Conservation (phyloP, 2,329 filamentous ascomycete genomes). For the Dothideomycetes sp. region DNA sequence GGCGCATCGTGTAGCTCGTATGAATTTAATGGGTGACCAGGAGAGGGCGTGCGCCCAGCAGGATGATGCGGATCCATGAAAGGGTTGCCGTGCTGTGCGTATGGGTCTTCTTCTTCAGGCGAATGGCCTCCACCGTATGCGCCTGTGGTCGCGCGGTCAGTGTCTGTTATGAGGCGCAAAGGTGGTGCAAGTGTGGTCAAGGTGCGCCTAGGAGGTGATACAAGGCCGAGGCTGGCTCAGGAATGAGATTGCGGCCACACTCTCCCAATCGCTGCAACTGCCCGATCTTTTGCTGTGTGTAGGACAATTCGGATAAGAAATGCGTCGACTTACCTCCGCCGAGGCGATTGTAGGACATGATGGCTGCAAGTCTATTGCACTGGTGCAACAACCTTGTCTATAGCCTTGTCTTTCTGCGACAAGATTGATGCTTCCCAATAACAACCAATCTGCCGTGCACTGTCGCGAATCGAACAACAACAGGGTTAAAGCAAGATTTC, state of each 20-base stretch:
- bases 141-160: constrained; percentile 3
- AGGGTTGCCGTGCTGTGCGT: constrained; percentile 15
- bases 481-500: background rate
- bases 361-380: background rate
- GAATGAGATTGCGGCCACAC: background rate
- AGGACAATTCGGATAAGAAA: constrained; percentile 16
- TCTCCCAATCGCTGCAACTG: background rate
- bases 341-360: constrained; percentile 65
- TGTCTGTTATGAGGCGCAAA: too few species aligned
- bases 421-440: background rate
- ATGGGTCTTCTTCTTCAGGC: constrained; percentile 15
- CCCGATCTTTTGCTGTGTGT: background rate
- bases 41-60: constrained; percentile 59
- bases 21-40: constrained; percentile 60
- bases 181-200: too few species aligned
- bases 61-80: constrained; percentile 41
- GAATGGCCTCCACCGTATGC: constrained; percentile 12
- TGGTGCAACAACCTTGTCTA: background rate
- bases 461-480: background rate
- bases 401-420: background rate
- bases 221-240: constrained; percentile 1
- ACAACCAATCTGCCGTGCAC: background rate
- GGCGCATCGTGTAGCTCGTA: constrained; percentile 77
- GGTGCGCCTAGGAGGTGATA: background rate
- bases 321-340: constrained; percentile 39